Conservation (phyloP, 73 alveolate genomes). For the Stentor roeselii region DNA sequence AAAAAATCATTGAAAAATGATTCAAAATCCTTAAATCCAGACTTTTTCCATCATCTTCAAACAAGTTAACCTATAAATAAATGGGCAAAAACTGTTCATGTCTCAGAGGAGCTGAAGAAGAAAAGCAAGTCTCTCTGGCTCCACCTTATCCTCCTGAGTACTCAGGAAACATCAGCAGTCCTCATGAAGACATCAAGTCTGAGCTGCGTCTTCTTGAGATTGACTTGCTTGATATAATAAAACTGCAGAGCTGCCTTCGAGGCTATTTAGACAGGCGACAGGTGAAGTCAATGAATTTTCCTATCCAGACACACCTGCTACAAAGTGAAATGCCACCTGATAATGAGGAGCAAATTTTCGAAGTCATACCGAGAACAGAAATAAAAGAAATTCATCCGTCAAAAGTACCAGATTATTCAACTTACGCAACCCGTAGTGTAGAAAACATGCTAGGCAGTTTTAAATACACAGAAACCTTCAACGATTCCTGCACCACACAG, state of each 20-base stretch:
- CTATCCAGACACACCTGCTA: background rate
- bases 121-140: background rate
- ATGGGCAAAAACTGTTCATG: conserved; percentile 26
- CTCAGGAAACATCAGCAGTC: background rate
- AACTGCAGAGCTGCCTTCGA: conserved; percentile 14
- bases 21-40: no score
- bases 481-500: background rate
- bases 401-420: conserved; percentile 3
- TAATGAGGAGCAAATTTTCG: background rate
- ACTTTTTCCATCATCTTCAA: no score
- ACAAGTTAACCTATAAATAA: no score
- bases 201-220: background rate
- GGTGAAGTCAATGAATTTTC: background rate
- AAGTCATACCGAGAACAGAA: background rate
- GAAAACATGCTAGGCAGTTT: background rate
- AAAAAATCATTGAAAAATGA: no score
- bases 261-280: conserved; percentile 14
- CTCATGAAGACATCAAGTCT: background rate
- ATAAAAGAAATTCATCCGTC: conserved; percentile 5
- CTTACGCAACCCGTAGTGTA: conserved; percentile 1
- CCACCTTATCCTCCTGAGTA: background rate
- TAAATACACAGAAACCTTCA: background rate
- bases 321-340: background rate
- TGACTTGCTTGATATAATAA: background rate
- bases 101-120: conserved; percentile 11